These are phyloP conservation scores for Pseudocercospora crystallina DNA, from an alignment of 2,329 filamentous ascomycete genomes.

Conservation along the genomic window DNA sequence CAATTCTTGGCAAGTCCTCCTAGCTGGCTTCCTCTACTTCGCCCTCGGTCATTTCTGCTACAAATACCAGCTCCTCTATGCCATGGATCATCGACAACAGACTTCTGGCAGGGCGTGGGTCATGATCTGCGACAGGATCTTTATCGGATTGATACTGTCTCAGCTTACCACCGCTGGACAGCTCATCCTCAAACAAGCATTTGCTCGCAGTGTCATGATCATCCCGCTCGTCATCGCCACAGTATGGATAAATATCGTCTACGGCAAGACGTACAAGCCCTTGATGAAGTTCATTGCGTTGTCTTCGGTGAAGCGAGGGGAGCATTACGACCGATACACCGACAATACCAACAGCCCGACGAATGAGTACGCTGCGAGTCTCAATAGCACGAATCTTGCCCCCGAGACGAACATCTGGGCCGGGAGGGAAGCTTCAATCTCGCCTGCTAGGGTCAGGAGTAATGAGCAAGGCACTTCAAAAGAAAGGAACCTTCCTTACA, in stretches of 20 bases:
- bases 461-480: conserved; percentile 13
- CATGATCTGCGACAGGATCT: conserved; percentile 90
- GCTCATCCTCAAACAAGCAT: conserved; percentile 71
- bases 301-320: conserved; percentile 71
- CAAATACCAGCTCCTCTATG: conserved; percentile 96
- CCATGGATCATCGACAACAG: conserved; percentile 96
- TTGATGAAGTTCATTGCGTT: conserved; percentile 91
- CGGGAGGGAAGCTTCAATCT: conserved; percentile 23
- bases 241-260: conserved; percentile 86
- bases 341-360: conserved; percentile 33
- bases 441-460: conserved; percentile 18
- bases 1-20: conserved; percentile 74
- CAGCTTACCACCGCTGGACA: conserved; percentile 89
- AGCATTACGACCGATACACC: conserved; percentile 49
- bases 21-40: conserved; percentile 82
- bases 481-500: conserved; percentile 68
- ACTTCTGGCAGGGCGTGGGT: conserved; percentile 92
- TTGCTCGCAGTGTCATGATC: conserved; percentile 70
- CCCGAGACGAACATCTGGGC: conserved; percentile 43
- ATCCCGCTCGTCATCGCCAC: conserved; percentile 76
- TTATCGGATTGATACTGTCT: conserved; percentile 83
- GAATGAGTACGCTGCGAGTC: conserved; percentile 19
- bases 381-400: conserved; percentile 27
- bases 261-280: conserved; percentile 76
- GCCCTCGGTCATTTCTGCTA: conserved; percentile 81